Base-by-base conservation (phyloP, 2,329 filamentous ascomycete genomes). In the Piedraia hortae region DNA sequence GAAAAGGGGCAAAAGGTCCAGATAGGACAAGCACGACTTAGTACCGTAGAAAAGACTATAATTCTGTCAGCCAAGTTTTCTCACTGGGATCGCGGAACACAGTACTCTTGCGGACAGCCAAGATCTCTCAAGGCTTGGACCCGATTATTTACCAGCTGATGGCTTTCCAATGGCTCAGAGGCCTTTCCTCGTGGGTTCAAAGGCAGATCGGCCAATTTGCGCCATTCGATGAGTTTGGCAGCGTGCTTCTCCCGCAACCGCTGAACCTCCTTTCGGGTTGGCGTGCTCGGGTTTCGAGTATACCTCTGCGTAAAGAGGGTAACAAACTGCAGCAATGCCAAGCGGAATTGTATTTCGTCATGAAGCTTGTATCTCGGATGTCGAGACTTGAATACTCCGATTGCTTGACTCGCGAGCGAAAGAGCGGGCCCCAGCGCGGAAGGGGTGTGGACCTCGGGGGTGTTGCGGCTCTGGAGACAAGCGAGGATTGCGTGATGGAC, bases 1-100 rank as follows among this genome's bases (percentile, higher is more conserved):
- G 34, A 61, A 59, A 4, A 49, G 36, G 2, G 52, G 45, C 2
- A 56, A 37, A 4, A 57, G 37, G 20, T 50, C 47, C 0, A 46
- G 33, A 5, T 53, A 31, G 2, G 37, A 44, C 24, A 34, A 41
- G 17, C 25, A 32, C 3, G 19, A 25, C 5, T 37, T 32, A 2
- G 45, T 46, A 14, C 46, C 44, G 22, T 47, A 45, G 21, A 45
- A 34, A 8, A 28, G 29, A 12, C 36, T 34, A 4, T 35, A 27
- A 17, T 30, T 27, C 3, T 21, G 26, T 1, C 33, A 30, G 19
- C 38, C 31, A n/a, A n/a, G n/a, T n/a, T n/a, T n/a, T n/a, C n/a
- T n/a, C n/a, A n/a, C n/a, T n/a, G n/a, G n/a, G n/a, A n/a, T n/a
- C n/a, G n/a, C n/a, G n/a, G n/a, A n/a, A n/a, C n/a, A n/a, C n/a